phyloP scores from a whole-genome alignment of 2,329 filamentous ascomycete species.

The Fusarium brachygibbosum region DNA sequence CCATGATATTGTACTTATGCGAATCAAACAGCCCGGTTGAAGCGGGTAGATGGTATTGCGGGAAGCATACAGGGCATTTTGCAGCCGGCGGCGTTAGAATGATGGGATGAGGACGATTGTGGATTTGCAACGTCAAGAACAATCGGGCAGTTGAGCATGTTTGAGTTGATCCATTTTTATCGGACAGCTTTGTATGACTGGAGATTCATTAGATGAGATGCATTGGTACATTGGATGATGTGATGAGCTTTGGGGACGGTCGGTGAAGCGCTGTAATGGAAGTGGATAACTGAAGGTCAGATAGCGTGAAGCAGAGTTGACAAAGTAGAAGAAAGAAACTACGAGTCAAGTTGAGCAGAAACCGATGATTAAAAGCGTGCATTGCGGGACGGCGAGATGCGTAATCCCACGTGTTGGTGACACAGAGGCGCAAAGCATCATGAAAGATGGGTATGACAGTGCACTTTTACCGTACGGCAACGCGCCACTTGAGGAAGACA shows the following conservation, averaged over 20 bases:
- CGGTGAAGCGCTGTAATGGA: not conserved
- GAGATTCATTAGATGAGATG: not conserved
- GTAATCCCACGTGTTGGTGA: constrained; percentile 22
- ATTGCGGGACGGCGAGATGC: not conserved
- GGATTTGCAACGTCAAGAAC: constrained; percentile 22
- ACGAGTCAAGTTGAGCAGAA: constrained; percentile 7
- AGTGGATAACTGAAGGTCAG: constrained; percentile 1
- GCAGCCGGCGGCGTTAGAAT: constrained; percentile 39
- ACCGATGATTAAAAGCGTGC: not conserved
- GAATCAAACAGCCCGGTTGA: constrained; percentile 15
- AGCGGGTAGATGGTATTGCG: constrained; percentile 17
- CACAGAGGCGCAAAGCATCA: constrained; percentile 19
- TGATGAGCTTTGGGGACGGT: not conserved
- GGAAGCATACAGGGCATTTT: constrained; percentile 39
- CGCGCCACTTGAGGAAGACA: not conserved
- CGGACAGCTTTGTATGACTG: constrained; percentile 23
- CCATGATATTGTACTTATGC: constrained; percentile 24
- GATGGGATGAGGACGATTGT: constrained; percentile 15
- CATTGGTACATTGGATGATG: constrained; percentile 6
- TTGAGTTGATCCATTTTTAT: constrained; percentile 5
- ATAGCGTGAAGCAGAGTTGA: not conserved
- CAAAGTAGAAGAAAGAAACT: not conserved
- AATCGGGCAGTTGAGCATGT: constrained; percentile 12
- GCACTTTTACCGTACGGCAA: not conserved
- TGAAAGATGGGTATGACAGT: constrained; percentile 20